Evolutionary conservation across 2,329 filamentous ascomycete species (phyloP).

Genomic region (Trichoderma breve): DNA sequence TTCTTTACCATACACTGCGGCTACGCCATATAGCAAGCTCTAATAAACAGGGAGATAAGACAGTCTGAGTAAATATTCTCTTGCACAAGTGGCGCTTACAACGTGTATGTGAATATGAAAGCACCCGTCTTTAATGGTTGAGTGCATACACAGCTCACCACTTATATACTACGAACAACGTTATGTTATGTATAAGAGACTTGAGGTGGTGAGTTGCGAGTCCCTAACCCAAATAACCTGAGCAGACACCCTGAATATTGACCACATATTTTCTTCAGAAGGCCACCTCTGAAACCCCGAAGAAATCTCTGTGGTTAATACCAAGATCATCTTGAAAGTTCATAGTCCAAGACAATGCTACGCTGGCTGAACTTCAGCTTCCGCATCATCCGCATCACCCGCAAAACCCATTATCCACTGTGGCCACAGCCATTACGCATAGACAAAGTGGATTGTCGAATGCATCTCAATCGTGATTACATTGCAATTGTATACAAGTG

Average conservation of each 20-base stretch:
- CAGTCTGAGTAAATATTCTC: no score
- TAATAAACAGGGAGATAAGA: no score
- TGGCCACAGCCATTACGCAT: not conserved
- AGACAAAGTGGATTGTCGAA: not conserved
- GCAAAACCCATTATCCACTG: not conserved
- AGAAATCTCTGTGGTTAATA: not conserved
- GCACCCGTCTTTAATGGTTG: no score
- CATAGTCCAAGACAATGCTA: not conserved
- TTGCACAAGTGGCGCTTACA: no score
- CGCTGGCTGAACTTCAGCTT: not conserved
- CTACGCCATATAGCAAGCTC: no score
- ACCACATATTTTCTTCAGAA: not conserved
- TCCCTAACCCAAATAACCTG: no score
- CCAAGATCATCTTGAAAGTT: not conserved
- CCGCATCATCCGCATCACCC: not conserved
- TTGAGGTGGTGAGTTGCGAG: no score
- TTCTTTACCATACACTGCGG: no score
- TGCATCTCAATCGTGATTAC: not conserved
- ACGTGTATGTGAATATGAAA: no score
- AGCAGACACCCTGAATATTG: not conserved
- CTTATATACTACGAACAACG: no score
- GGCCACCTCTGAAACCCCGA: not conserved
- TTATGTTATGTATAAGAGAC: no score
- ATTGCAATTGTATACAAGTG: not conserved
- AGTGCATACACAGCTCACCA: no score